Conservation (phyloP, 2,329 filamentous ascomycete genomes). For the Ophiostoma angusticollis region DNA sequence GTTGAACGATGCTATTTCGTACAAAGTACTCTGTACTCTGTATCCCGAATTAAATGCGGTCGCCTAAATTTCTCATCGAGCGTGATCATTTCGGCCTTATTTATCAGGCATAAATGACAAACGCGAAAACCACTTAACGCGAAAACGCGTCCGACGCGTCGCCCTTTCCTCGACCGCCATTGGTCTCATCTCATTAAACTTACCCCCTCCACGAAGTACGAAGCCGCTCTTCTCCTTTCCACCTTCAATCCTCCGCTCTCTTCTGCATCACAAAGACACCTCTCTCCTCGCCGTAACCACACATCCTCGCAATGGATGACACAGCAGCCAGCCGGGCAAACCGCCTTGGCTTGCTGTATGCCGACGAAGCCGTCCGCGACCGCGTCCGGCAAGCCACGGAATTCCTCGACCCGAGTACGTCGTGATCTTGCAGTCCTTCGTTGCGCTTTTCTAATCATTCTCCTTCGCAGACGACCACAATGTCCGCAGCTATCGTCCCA, state of each 20-base stretch:
- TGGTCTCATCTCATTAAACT: constrained; percentile 5
- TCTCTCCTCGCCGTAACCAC: background rate
- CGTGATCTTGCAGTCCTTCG: constrained; percentile 13
- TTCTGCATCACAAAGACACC: background rate
- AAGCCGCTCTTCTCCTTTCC: background rate
- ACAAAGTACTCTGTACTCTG: too few species aligned
- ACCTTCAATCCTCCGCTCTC: background rate
- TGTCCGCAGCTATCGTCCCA: constrained; percentile 67
- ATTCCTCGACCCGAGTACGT: constrained; percentile 77
- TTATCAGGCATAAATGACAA: too few species aligned
- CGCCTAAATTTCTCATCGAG: too few species aligned
- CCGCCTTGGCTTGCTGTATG: constrained; percentile 56
- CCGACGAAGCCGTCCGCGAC: constrained; percentile 73
- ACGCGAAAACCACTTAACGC: constrained; percentile 13
- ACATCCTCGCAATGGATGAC: constrained; percentile 46
- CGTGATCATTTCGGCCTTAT: too few species aligned
- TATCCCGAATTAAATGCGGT: too few species aligned
- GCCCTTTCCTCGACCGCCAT: constrained; percentile 4
- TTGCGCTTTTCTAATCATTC: constrained; percentile 10
- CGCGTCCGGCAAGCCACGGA: constrained; percentile 79
- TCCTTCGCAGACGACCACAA: constrained; percentile 33
- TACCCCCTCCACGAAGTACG: constrained; percentile 4
- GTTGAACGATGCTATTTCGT: too few species aligned
- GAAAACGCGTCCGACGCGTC: constrained; percentile 13
- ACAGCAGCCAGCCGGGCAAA: too few species aligned